Base-by-base conservation (phyloP, 2,329 filamentous ascomycete genomes). In the Fusarium succisae region DNA sequence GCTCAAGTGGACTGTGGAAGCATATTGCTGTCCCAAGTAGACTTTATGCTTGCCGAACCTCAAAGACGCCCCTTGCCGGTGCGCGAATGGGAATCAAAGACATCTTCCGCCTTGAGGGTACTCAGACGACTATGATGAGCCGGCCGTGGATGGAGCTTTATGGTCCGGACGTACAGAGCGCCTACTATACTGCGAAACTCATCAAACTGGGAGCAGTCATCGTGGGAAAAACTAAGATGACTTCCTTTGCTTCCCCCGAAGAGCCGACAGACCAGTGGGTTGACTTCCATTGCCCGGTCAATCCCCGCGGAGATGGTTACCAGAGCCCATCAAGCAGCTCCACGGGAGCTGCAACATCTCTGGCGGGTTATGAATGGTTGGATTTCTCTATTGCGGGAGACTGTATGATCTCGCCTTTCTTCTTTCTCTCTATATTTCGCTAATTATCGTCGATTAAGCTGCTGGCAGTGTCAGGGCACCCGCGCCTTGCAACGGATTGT, bases 1-100 rank as follows among this genome's bases (percentile, higher is more conserved):
- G 50, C 32, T 4, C 32, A 12, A 37, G 0, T 13, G 35, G 51
- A 5, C 24, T 54, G 18, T 28, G 35, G 51, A 39, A 22, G 4
- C 5, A 0, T 0, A 28, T 39, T 1, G 10, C 51, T 0, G 51
- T 39, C 14, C 51, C 51, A 1, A 54, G 51, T 22, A 1, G 51
- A 1, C 35, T 39, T 3, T 54, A 11, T 10, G 0, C 2, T 12
- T 3, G 1, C 1, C 24, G 4, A 22, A 28, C 24, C 35, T 4
- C 18, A 0, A 1, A 5, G 1, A 5, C 20, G 0, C 51, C 51
- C 1, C 24, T 54, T 18, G 24, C 35, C 3, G 24, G 51, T 2
- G 51, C 51, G 2, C 51, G 24, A 0, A 54, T 54, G 35, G 51
- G 35, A 0, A 54, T 39, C 3, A 39, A 54, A 10, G 51, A 54